Evolutionary conservation across 768 basidiomycete genomes (phyloP), one percentile per base, ranked within the genome.

Genomic region (Lactifluus hygrophoroides): DNA sequence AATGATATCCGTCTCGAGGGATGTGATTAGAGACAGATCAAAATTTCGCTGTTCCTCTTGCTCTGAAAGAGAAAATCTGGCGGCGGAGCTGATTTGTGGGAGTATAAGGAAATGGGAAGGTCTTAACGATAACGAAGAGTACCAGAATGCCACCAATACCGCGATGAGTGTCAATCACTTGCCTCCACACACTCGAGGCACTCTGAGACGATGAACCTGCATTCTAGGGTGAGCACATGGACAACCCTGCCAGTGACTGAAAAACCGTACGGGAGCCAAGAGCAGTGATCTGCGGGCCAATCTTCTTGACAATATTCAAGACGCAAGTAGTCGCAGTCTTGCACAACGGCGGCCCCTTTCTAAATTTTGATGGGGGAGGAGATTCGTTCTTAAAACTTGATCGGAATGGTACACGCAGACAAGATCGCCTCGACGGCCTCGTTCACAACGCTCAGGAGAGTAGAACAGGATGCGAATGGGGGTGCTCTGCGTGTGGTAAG

Each of bases 351-450:
- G 71, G 73, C 66, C 94, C 95, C 54, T 90, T 86, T 2, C 90
- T 92, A 67, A 83, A 91, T 67, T 86, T 93, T 40, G 88, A 92
- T 0, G 95, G 81, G 0, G 88, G 74, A 0, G 95, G 94, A 69
- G 94, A 96, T 34, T 95, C 92, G 63, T 97, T 95, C 71, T 94
- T 94, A 62, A n/a, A 98, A 74, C 67, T 94, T 93, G 69, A 97
- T 83, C 2, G 95, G 94, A 34, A 95, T 86, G 4, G 89, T 82
- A 65, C 90, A 94, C 0, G 93, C 87, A 25, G 86, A 82, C 28
- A 94, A 69, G 23, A 95, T 74, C n/a, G 82, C 77, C 70, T 95
- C 93, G 25, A 97, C 68, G 0, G 93, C 93, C 4, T 90, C 92
- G 66, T 93, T 85, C 11, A 78, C 73, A 64, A 89, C 56, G 32